Percentiles rank a stretch among this genome's conserved stretches.
phyloP scores from a whole-genome alignment of 768 basidiomycete species.

The Tricholoma furcatifolium region DNA sequence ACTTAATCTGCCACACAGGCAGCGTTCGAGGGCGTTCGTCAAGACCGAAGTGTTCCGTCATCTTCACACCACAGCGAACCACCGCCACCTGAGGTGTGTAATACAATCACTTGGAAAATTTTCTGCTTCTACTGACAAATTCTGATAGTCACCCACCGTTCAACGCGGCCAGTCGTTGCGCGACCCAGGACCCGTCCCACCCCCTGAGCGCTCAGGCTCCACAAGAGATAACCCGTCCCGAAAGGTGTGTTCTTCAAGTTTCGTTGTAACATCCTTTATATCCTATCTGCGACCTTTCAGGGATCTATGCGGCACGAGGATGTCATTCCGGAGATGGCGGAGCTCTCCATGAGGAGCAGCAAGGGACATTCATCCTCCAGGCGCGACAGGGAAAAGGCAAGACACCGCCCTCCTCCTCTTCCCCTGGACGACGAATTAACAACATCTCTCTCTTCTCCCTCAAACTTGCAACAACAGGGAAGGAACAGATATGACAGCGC shows the following conservation, averaged over 20 bases:
- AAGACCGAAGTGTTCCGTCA: constrained; percentile 12
- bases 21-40: constrained; percentile 10
- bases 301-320: constrained; percentile 8
- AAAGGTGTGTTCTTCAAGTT: constrained; percentile 7
- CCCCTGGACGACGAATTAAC: neutral
- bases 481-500: neutral
- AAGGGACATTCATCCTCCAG: constrained; percentile 4
- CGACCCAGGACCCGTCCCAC: constrained; percentile 14
- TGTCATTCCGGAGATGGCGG: constrained; percentile 6
- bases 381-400: constrained; percentile 8
- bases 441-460: neutral
- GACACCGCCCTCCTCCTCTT: neutral
- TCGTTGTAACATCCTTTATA: neutral
- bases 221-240: constrained; percentile 6
- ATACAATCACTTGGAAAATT: neutral
- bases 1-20: constrained; percentile 4
- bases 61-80: constrained; percentile 7
- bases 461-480: constrained; percentile 1
- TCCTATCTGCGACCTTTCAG: neutral
- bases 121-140: neutral
- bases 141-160: neutral
- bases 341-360: constrained; percentile 8
- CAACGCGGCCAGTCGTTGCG: constrained; percentile 13
- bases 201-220: constrained; percentile 11
- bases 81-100: constrained; percentile 6